Base-by-base conservation (phyloP, 257 asterid species). In the Solanum sitiens region DNA sequence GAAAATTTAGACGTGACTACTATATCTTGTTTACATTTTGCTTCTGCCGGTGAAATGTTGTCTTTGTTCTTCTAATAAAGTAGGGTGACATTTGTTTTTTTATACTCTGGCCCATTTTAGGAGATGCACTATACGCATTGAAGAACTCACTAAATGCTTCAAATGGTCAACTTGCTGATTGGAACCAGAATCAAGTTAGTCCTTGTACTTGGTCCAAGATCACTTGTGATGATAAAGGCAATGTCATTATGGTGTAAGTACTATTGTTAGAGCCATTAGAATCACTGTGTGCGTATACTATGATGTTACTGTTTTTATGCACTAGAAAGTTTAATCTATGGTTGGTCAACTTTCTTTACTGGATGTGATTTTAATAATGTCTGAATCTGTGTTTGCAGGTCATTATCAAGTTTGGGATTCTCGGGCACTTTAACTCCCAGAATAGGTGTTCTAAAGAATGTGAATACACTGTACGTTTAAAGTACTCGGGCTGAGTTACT, bases 181-280 rank as follows among this genome's bases (percentile, higher is more conserved):
- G 99, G 99, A 92, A 94, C 73, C 90, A 71, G 87, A 90, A 94
- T 90, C 98, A 87, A 91, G 99, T 94, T 84, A 92, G 92, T 88
- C 99, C 99, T 8, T 97, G 99, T 91, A 96, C 98, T 83, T 97
- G 99, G 99, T 92, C 98, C 87, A 94, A 93, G 90, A 92, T 97
- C 75, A 91, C 87, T 82, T 97, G 99, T 79, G 98, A 95, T 82
- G 70, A 47, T 75, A 90, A 15, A 79, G 67, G 84, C 91, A 90
- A 92, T 89, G 99, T 97, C 85, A 87, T 92, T 15, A 88, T 93
- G 63, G 95, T 97, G 99, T 97, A 94, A 89, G 98, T 84, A 87
- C 83, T 63, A 42, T 37, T 65, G 45, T 33, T 30, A n/a, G 63
- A 67, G 32, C 67, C 40, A 39, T 85, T 65, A 13, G 74, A 27